Evolutionary conservation across 2,329 filamentous ascomycete species (phyloP).

Genomic region (Aureobasidium uvarum): DNA sequence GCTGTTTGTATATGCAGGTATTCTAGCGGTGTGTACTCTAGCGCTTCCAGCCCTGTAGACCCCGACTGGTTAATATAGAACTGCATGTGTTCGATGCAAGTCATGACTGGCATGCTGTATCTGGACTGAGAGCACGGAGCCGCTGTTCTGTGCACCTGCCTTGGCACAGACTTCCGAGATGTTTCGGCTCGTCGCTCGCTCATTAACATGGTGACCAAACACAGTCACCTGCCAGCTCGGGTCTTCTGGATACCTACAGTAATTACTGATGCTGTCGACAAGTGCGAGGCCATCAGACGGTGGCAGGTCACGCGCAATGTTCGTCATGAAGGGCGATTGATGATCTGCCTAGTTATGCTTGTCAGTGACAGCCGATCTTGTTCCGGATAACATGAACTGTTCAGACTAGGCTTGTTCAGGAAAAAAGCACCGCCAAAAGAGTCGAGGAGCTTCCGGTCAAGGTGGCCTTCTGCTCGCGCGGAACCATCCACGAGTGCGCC

Average conservation of each 20-base stretch:
- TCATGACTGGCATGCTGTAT: constrained; percentile 29
- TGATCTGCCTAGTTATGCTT: background rate
- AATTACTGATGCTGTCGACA: background rate
- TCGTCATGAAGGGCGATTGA: background rate
- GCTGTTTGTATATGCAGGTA: constrained; percentile 13
- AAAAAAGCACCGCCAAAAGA: background rate
- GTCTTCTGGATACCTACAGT: background rate
- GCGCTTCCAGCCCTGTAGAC: constrained; percentile 5
- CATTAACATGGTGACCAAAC: background rate
- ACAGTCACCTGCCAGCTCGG: background rate
- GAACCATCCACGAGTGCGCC: background rate
- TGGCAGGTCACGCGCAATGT: too few relatives aligned
- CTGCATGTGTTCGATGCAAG: constrained; percentile 24
- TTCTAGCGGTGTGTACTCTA: constrained; percentile 16
- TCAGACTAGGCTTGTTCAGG: background rate
- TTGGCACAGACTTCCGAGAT: constrained; percentile 19
- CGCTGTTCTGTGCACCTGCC: constrained; percentile 24
- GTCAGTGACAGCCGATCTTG: background rate
- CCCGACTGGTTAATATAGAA: background rate
- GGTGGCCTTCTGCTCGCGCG: background rate
- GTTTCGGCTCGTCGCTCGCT: constrained; percentile 3
- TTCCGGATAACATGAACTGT: background rate
- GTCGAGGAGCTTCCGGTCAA: background rate
- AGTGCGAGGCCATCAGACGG: background rate
- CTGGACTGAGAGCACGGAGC: constrained; percentile 33